phyloP scores from a whole-genome alignment of 2,329 filamentous ascomycete species.

The Cordyceps cateniannulata region DNA sequence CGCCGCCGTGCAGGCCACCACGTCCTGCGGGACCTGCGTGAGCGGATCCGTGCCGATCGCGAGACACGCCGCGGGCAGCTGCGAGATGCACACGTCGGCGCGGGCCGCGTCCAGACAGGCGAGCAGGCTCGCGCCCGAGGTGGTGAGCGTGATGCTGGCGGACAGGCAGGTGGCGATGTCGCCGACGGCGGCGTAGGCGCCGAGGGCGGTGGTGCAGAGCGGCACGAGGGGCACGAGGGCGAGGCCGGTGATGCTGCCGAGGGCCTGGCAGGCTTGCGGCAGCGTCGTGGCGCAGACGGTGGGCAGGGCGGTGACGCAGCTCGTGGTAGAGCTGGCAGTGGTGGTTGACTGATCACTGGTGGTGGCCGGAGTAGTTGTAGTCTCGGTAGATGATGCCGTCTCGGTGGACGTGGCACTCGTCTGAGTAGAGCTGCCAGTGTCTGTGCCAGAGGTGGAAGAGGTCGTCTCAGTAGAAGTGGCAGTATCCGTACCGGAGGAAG shows the following conservation, averaged over 20 bases:
- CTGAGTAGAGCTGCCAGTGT: not conserved
- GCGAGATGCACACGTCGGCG: slow-evolving; percentile 10
- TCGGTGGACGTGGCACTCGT: too few species aligned
- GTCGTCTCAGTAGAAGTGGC: not conserved
- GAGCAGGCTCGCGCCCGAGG: slow-evolving; percentile 1
- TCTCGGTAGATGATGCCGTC: not conserved
- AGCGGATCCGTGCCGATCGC: not conserved
- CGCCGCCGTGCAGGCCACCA: slow-evolving; percentile 9
- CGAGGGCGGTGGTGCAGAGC: slow-evolving; percentile 14
- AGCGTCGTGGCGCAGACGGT: slow-evolving; percentile 11
- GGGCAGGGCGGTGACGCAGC: slow-evolving; percentile 14
- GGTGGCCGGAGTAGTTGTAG: not conserved
- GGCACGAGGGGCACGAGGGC: slow-evolving; percentile 12
- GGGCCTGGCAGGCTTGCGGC: slow-evolving; percentile 12
- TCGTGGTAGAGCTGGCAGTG: not conserved
- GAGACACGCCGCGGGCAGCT: slow-evolving; percentile 12
- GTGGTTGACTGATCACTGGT: not conserved
- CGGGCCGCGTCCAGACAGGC: slow-evolving; percentile 10
- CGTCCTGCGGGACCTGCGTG: not conserved
- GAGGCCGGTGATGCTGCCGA: slow-evolving; percentile 10
- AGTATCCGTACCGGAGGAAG: not conserved
- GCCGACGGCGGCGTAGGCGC: slow-evolving; percentile 9
- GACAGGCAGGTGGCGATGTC: slow-evolving; percentile 4
- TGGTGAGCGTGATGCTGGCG: slow-evolving; percentile 1
- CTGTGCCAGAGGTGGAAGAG: not conserved